A percentile compares a stretch with the other conserved stretches of the same genome.
These are phyloP conservation scores for Eucalyptus cladocalyx DNA, from an alignment of 345 rosid species.

Conservation along the genomic window DNA sequence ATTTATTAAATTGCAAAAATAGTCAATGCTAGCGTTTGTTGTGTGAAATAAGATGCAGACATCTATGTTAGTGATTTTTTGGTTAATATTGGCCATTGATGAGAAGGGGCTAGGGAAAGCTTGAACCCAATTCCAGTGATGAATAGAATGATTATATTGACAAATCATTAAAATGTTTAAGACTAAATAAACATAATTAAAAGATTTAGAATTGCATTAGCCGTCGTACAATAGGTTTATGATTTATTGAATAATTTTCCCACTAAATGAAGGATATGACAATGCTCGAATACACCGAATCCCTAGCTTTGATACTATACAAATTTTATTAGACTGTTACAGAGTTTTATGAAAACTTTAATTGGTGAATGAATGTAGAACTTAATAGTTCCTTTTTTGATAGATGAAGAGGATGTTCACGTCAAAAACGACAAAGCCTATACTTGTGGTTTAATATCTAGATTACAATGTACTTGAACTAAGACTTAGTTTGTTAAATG, in stretches of 20 bases:
- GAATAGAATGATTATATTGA: neutral
- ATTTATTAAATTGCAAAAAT: neutral
- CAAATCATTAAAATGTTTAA: neutral
- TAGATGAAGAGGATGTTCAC: neutral
- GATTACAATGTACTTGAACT: neutral
- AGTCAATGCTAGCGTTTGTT: neutral
- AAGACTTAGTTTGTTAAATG: neutral
- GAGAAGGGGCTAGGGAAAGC: no score
- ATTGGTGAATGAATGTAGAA: neutral
- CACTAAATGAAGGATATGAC: neutral
- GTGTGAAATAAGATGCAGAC: fast-evolving
- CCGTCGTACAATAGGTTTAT: fast-evolving
- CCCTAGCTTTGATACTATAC: neutral
- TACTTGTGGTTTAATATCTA: neutral
- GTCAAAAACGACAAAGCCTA: neutral
- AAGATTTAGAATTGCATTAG: neutral
- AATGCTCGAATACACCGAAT: neutral
- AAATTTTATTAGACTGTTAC: neutral
- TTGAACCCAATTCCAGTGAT: no score
- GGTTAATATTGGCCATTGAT: neutral
- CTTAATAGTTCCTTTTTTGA: neutral
- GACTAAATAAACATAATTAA: neutral
- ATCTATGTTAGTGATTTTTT: neutral
- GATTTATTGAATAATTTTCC: neutral
- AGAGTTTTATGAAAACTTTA: neutral